phyloP scores from a whole-genome alignment of 1,284 basidiomycete genomes.

The Exsudoporus floridanus region DNA sequence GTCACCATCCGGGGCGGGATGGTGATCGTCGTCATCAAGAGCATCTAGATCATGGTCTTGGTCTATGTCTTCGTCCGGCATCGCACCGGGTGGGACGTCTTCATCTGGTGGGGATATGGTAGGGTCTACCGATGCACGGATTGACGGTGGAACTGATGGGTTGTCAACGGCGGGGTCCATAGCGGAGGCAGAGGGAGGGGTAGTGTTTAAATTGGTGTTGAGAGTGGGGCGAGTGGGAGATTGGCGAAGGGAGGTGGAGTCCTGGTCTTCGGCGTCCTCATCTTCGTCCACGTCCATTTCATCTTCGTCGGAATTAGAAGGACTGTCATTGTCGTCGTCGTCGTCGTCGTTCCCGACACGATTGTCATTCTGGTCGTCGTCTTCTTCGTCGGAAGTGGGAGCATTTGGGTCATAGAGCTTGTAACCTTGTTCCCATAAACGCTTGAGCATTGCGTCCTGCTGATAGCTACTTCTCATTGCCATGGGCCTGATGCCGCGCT shows the following conservation, averaged over 20 bases:
- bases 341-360: constrained; percentile 15
- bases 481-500: constrained; percentile 7
- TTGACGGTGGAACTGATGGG: constrained; percentile 20
- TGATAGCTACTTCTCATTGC: neutral
- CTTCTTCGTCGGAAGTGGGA: constrained; percentile 26
- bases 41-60: constrained; percentile 28
- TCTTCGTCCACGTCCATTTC: constrained; percentile 41
- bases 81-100: neutral
- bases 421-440: constrained; percentile 19
- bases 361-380: constrained; percentile 15
- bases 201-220: constrained; percentile 15
- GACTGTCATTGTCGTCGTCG: constrained; percentile 17
- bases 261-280: constrained; percentile 32
- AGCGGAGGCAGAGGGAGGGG: constrained; percentile 13
- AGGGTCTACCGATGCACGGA: constrained; percentile 22
- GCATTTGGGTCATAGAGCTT: constrained; percentile 24
- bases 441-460: constrained; percentile 6
- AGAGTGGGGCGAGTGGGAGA: constrained; percentile 22
- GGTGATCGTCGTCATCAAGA: constrained; percentile 26
- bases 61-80: constrained; percentile 28
- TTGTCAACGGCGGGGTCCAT: constrained; percentile 14
- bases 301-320: constrained; percentile 32
- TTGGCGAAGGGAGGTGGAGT: constrained; percentile 8
- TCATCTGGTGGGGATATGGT: constrained; percentile 23
- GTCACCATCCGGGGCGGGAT: constrained; percentile 26